phyloP scores from a whole-genome alignment of 345 rosid species.

The Eucalyptus marginata region DNA sequence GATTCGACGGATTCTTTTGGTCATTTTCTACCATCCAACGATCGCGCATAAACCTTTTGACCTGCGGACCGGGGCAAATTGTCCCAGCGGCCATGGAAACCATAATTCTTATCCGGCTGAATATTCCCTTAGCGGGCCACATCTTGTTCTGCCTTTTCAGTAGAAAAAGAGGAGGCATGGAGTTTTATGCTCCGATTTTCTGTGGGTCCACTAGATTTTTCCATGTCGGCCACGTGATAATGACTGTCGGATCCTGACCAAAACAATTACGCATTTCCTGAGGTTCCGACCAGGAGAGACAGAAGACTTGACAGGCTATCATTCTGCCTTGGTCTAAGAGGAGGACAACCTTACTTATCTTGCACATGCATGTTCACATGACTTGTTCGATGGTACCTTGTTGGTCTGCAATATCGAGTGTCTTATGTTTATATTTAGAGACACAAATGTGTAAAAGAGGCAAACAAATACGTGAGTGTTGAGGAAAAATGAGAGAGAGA shows the following conservation, averaged over 20 bases:
- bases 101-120: background rate
- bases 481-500: background rate
- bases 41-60: background rate
- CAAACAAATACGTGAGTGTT: background rate
- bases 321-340: background rate
- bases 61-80: background rate
- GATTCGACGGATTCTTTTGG: background rate
- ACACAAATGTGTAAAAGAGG: background rate
- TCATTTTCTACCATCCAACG: background rate
- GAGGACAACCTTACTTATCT: background rate
- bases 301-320: background rate
- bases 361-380: background rate
- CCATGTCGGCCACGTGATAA: background rate
- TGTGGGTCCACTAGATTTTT: background rate
- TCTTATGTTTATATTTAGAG: background rate
- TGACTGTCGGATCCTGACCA: background rate
- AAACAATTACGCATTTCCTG: background rate
- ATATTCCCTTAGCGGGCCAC: background rate
- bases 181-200: background rate
- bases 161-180: background rate
- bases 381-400: background rate
- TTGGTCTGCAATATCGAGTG: background rate
- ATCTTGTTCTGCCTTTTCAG: background rate
- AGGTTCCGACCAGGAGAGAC: background rate
- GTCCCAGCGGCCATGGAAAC: background rate